Conservation (phyloP, 2,329 filamentous ascomycete genomes). For the Coniochaeta hoffmannii region DNA sequence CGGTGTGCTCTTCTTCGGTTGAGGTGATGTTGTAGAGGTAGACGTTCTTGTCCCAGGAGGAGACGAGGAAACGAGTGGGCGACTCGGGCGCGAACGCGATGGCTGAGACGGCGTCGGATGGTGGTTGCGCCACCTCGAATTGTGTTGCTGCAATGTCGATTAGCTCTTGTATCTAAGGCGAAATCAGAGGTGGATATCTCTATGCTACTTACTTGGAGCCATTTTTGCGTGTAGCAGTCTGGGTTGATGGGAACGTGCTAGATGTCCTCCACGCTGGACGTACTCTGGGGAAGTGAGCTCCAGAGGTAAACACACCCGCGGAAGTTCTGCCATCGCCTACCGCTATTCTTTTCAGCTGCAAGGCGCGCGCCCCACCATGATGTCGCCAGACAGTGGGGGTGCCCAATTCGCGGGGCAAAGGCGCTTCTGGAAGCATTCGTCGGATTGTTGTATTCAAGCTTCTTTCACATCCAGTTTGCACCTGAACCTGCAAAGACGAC, state of each 20-base stretch:
- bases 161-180: not conserved
- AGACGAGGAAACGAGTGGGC: slow-evolving; percentile 73
- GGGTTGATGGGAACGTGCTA: not conserved
- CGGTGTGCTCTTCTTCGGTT: slow-evolving; percentile 40
- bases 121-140: slow-evolving; percentile 76
- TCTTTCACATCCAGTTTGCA: not conserved
- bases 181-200: not conserved
- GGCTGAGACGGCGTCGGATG: slow-evolving; percentile 79
- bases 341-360: slow-evolving; percentile 11
- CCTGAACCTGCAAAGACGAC: not conserved
- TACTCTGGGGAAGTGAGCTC: not conserved
- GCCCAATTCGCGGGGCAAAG: slow-evolving; percentile 8
- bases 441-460: not conserved
- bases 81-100: slow-evolving; percentile 76
- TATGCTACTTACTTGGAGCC: slow-evolving; percentile 30
- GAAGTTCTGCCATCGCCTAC: slow-evolving; percentile 12
- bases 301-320: slow-evolving; percentile 11
- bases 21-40: slow-evolving; percentile 71
- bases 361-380: not conserved
- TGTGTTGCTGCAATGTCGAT: slow-evolving; percentile 48
- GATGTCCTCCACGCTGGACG: not conserved
- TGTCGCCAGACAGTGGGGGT: not conserved
- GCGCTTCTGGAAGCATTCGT: not conserved
- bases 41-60: slow-evolving; percentile 89
- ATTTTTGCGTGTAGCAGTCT: slow-evolving; percentile 16